Percentiles rank a stretch among this genome's conserved stretches.
phyloP scores from a whole-genome alignment of 768 basidiomycete species.

The Tephrocybe sp. region DNA sequence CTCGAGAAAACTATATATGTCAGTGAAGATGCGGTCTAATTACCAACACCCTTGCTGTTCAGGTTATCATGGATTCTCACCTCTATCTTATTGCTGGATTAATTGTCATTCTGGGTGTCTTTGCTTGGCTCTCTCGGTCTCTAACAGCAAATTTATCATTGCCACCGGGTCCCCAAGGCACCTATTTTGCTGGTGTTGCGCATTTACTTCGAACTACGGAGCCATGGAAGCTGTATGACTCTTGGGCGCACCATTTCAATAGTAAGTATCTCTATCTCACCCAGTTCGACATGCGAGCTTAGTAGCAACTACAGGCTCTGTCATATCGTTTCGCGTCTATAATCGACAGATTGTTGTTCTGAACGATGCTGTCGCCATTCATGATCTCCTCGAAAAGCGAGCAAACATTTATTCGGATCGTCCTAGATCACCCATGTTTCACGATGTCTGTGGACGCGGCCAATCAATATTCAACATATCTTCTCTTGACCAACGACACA shows the following conservation, averaged over 20 bases:
- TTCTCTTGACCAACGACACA: slow-evolving; percentile 34
- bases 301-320: slow-evolving; percentile 26
- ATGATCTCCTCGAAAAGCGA: slow-evolving; percentile 49
- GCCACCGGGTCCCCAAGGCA: slow-evolving; percentile 27
- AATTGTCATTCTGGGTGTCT: neutral
- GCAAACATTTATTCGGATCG: slow-evolving; percentile 56
- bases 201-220: slow-evolving; percentile 18
- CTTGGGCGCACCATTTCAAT: slow-evolving; percentile 21
- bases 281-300: neutral
- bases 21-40: neutral
- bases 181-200: slow-evolving; percentile 22
- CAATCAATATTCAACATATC: slow-evolving; percentile 43
- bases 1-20: slow-evolving; percentile 3
- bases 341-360: slow-evolving; percentile 47
- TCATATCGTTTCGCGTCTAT: slow-evolving; percentile 46
- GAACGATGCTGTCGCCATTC: slow-evolving; percentile 41
- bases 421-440: slow-evolving; percentile 43
- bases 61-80: slow-evolving; percentile 8
- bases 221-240: slow-evolving; percentile 28
- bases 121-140: neutral
- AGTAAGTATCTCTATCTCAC: slow-evolving; percentile 11
- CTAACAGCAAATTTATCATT: slow-evolving; percentile 15
- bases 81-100: slow-evolving; percentile 5
- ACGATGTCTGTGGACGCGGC: slow-evolving; percentile 40
- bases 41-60: neutral